Evolutionary conservation across 306 rosid genomes (phyloP), one percentile per base, ranked within the genome.

Genomic region (Luffa aegyptiaca): DNA sequence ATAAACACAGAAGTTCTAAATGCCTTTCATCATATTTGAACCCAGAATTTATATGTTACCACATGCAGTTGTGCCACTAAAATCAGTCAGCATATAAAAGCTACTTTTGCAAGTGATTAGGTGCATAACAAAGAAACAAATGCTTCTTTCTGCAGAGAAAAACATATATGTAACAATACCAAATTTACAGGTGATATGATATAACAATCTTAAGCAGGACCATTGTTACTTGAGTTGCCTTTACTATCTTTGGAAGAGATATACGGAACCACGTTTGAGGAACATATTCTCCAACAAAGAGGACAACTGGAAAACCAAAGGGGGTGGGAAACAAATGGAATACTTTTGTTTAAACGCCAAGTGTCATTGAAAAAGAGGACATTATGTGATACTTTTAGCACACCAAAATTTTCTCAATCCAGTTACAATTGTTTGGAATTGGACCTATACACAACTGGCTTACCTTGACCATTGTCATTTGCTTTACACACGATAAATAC

Each of bases 381-480:
- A 72, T 13, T n/a, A 17, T 31, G 41, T 31, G 61, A 53, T 49
- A 51, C 62, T 35, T 51, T 74, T 14, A 13, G 59, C 78, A 74
- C 75, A 39, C 51, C 8, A 68, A 9, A 56, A 18, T 10, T 49
- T 73, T 6, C 12, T 49, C 36, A 16, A 53, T 35, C 52, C 66
- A 76, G 64, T 64, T 79, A 62, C 73, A 79, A 79, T 26, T 77
- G n/a, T 11, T 57, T 77, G 80, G 66, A 41, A 77, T n/a, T 45
- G 11, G 9, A 62, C 80, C 26, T 33, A 73, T 5, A 42, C 37
- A n/a, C 57, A 61, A 81, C 65, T 11, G 59, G 82, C 82, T 37
- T 93, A 96, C 99, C 99, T 96, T 96, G 99, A 81, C 99, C 99
- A 76, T 89, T 93, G 93, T 96, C 99, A 85, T 91, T 96, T 10